Evolutionary conservation across 495 filamentous ascomycete genomes (phyloP).

Genomic region (Penicillium angulare): DNA sequence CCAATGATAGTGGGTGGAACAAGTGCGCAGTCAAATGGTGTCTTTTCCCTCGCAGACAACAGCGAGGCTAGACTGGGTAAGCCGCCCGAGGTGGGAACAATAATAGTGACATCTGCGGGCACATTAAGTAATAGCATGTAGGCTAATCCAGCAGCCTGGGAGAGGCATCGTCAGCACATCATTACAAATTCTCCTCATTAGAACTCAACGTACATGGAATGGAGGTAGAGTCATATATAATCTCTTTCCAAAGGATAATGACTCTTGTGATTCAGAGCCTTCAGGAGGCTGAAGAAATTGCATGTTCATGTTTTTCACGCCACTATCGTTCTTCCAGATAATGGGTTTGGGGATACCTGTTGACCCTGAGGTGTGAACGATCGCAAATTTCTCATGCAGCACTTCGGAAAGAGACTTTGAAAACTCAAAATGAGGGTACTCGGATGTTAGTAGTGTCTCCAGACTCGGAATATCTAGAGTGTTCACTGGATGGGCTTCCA

Average conservation of each 20-base stretch:
- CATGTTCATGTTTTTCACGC: constrained; percentile 14
- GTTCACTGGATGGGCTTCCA: constrained; percentile 14
- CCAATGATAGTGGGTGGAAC: constrained; percentile 33
- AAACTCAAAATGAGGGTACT: constrained; percentile 25
- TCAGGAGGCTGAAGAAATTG: constrained; percentile 13
- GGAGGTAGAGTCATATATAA: constrained; percentile 34
- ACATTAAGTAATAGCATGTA: constrained; percentile 22
- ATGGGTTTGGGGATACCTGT: constrained; percentile 42
- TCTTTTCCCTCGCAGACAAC: constrained; percentile 29
- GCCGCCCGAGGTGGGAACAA: constrained; percentile 27
- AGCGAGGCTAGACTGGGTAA: constrained; percentile 32
- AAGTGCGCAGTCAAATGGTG: constrained; percentile 30
- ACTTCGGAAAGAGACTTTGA: constrained; percentile 25
- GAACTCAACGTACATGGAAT: constrained; percentile 33
- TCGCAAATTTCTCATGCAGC: constrained; percentile 22
- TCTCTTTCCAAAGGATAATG: constrained; percentile 25
- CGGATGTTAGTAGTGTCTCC: constrained; percentile 19
- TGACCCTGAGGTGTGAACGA: constrained; percentile 41
- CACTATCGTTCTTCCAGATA: constrained; percentile 27
- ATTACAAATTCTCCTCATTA: background rate
- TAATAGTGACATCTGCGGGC: constrained; percentile 27
- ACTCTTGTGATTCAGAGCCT: constrained; percentile 21
- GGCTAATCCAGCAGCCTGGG: constrained; percentile 31
- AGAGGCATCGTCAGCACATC: background rate
- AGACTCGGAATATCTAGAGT: constrained; percentile 23